Conservation (phyloP, 2,329 filamentous ascomycete species). For the Apiospora saccharicola region DNA sequence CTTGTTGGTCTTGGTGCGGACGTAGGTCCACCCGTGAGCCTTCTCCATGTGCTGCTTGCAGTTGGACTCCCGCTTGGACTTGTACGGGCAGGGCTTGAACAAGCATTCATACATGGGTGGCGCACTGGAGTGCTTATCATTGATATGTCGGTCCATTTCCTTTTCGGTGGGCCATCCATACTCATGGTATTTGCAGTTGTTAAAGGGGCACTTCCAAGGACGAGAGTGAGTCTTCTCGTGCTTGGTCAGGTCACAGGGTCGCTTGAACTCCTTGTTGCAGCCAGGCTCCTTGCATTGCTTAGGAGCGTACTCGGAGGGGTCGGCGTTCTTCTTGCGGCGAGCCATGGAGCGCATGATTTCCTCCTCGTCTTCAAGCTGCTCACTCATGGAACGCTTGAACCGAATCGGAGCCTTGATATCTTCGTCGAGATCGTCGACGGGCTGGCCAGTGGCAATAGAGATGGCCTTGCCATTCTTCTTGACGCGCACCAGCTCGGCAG, state of each 20-base stretch:
- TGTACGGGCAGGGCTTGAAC: constrained; percentile 86
- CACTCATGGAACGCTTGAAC: constrained; percentile 71
- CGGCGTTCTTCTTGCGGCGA: constrained; percentile 91
- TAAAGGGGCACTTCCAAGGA: constrained; percentile 88
- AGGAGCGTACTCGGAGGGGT: constrained; percentile 81
- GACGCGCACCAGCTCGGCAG: constrained; percentile 83
- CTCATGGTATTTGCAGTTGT: constrained; percentile 87
- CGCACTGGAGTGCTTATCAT: constrained; percentile 88
- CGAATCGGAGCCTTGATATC: constrained; percentile 56
- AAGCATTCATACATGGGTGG: constrained; percentile 85
- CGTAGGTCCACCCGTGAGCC: constrained; percentile 88
- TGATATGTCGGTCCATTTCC: constrained; percentile 93
- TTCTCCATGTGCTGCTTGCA: constrained; percentile 99
- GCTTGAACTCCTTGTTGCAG: constrained; percentile 93
- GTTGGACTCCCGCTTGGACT: constrained; percentile 94
- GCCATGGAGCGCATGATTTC: constrained; percentile 92
- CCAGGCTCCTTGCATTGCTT: constrained; percentile 77
- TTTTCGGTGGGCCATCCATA: constrained; percentile 98
- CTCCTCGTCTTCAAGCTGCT: constrained; percentile 80
- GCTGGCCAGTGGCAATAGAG: constrained; percentile 75
- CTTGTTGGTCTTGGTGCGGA: constrained; percentile 91
- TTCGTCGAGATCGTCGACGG: constrained; percentile 62
- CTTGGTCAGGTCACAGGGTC: constrained; percentile 96
- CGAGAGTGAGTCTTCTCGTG: constrained; percentile 98
- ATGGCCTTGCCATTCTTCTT: constrained; percentile 82